Evolutionary conservation across 208 protist species (phyloP).

Genomic region (Trypanosoma vivax): DNA sequence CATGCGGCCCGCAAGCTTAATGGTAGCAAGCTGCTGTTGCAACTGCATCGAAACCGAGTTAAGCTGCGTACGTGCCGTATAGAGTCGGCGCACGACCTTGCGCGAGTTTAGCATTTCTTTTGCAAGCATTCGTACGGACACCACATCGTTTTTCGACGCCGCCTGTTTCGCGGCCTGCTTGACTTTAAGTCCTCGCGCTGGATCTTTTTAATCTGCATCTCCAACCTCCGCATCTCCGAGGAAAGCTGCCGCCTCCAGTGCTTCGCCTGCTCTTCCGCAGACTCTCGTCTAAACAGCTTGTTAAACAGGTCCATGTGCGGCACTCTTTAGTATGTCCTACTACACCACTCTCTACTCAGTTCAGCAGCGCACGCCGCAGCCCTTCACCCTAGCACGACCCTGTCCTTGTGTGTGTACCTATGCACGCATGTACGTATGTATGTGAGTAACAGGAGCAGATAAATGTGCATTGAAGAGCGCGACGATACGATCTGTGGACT

Average conservation of each 20-base stretch:
- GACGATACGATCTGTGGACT: too few relatives aligned
- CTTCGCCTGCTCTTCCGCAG: conserved; percentile 68
- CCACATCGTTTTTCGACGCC: conserved; percentile 64
- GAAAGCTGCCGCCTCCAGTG: conserved; percentile 70
- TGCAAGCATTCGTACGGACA: conserved; percentile 73
- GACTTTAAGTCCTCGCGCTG: conserved; percentile 79
- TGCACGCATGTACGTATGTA: too few relatives aligned
- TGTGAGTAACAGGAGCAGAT: too few relatives aligned
- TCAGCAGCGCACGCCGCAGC: too few relatives aligned
- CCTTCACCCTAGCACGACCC: too few relatives aligned
- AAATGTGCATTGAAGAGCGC: too few relatives aligned
- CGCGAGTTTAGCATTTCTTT: conserved; percentile 80
- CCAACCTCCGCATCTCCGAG: conserved; percentile 77
- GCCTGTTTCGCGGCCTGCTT: conserved; percentile 74
- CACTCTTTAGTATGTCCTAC: too few relatives aligned
- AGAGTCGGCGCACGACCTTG: conserved; percentile 69
- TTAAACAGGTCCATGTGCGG: conserved; percentile 33
- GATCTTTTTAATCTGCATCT: conserved; percentile 75
- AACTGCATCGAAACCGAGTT: conserved; percentile 87
- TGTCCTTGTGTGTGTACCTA: too few relatives aligned
- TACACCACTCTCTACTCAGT: too few relatives aligned
- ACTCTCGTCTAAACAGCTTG: conserved; percentile 49
- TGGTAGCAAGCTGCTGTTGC: conserved; percentile 74
- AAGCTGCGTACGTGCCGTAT: conserved; percentile 87
- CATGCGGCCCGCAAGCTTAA: conserved; percentile 70